phyloP scores from a whole-genome alignment of 129 eudicot species.

The Chrysanthemum makinoi region DNA sequence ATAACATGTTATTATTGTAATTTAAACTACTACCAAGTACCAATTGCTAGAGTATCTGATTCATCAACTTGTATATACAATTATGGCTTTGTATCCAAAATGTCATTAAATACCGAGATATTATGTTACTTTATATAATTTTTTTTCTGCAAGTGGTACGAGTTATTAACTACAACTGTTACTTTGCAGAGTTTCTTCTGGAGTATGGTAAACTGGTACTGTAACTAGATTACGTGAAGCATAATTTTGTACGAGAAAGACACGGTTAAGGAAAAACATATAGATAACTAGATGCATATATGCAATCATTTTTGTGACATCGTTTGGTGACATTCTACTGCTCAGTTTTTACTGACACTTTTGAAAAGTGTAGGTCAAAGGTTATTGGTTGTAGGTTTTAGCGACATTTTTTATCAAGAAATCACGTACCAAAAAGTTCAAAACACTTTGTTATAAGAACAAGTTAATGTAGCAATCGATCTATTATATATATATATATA shows the following conservation, averaged over 20 bases:
- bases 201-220: slow-evolving; percentile 26
- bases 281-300: too few relatives aligned
- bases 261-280: too few relatives aligned
- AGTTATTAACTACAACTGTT: not conserved
- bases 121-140: not conserved
- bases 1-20: too few relatives aligned
- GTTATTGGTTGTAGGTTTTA: too few relatives aligned
- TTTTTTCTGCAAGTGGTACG: not conserved
- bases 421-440: too few relatives aligned
- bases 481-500: too few relatives aligned
- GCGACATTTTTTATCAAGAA: too few relatives aligned
- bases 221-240: slow-evolving; percentile 1
- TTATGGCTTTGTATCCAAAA: not conserved
- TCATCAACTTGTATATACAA: not conserved
- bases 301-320: slow-evolving; percentile 14
- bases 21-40: too few relatives aligned
- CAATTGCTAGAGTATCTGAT: not conserved
- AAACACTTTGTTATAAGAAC: too few relatives aligned
- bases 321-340: too few relatives aligned
- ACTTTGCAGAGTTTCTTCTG: slow-evolving; percentile 23
- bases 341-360: too few relatives aligned
- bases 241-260: slow-evolving; percentile 24
- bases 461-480: not conserved
- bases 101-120: not conserved
- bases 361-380: too few relatives aligned